Evolutionary conservation across 768 basidiomycete genomes (phyloP), one percentile per base, ranked within the genome.

Genomic region (Amyloporia xantha): DNA sequence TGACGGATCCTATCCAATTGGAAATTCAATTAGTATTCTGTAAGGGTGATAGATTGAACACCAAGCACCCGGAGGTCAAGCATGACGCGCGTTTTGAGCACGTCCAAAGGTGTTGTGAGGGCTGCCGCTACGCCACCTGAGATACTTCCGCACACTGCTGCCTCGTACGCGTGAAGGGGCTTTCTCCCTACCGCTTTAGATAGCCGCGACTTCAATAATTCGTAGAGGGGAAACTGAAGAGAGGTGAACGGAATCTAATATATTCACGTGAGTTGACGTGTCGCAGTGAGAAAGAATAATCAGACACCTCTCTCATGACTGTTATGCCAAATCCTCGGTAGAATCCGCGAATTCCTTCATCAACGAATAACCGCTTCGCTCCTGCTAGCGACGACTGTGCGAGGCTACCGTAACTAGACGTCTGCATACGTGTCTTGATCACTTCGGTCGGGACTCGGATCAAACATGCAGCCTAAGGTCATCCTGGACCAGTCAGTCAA

Each of bases 71-170:
- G 74, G 46, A 88, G 73, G 59, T 95, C 93, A 6, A 98, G 76
- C 96, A 99, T 99, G 38, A 96, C 86, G 15, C 96, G 78, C 1
- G 96, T 99, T 65, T 99, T 99, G 27, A 96, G 75, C 2, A 98
- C 96, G 60, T 99, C 96, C 25, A 99, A 71, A 1, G 96, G 96
- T 0, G 96, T 98, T 1, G 96, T 98, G 28, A 86, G 55, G 0
- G 85, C 89, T 1, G 93, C 95, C 4, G 93, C 93, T 23, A 89
- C 69, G 0, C 87, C 95, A 6, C 96, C 96, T 0, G 96, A 88
- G 40, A 95, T 71, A 60, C 86, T 89, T 2, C 95, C 96, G 58
- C 95, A 98, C 3, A 84, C 54, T 0, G 93, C 94, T 44, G 91
- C 86, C 66, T 90, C 85, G 52, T 83, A 76, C 2, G 81, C 79